Evolutionary conservation across 306 rosid species (phyloP), one percentile per base, ranked within the genome.

Genomic region (Quercus parvula): DNA sequence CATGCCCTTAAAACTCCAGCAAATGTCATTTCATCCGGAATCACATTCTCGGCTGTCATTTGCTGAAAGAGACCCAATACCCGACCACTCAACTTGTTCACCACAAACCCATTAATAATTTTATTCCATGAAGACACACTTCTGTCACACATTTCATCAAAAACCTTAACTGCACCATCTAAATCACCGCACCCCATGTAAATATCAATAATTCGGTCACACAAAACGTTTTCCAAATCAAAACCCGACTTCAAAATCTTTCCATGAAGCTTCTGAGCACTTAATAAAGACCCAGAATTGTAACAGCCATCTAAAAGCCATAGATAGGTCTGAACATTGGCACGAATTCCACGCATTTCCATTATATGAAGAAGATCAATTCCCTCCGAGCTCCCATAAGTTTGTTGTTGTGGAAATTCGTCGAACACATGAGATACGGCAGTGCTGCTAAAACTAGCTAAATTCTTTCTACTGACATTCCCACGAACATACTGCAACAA

Each of bases 231-330:
- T 31, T 90, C 89, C 13, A 72, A 74, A 78, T 46, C 70, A 85
- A 91, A 93, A 63, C 97, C 94, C 85, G 79, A 67, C 80, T 94
- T 91, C 69, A 91, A 67, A 82, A 94, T 85, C 84, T 81, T 88
- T 73, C 89, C 91, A 12, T 91, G 98, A 83, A 91, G 90, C 86
- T 87, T 90, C 84, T 70, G 78, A 56, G 84, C 86, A 67, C 92
- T 83, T 64, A 74, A 46, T 75, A 85, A 74, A 44, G 87, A 83
- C 77, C 92, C 88, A 73, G 81, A 90, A 81, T 62, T 82, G 7
- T 86, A 52, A 79, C 90, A 90, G 38, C 87, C 92, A 28, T 94
- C 94, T 57, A 91, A 73, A 71, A 91, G 84, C 92, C 94, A 94
- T 81, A 90, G 75, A 90, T 79, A 90, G 30, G 95, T 91, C 79